Conservation (phyloP, 352 stramenopile genomes). For the Pythium rhizo-oryzae region DNA sequence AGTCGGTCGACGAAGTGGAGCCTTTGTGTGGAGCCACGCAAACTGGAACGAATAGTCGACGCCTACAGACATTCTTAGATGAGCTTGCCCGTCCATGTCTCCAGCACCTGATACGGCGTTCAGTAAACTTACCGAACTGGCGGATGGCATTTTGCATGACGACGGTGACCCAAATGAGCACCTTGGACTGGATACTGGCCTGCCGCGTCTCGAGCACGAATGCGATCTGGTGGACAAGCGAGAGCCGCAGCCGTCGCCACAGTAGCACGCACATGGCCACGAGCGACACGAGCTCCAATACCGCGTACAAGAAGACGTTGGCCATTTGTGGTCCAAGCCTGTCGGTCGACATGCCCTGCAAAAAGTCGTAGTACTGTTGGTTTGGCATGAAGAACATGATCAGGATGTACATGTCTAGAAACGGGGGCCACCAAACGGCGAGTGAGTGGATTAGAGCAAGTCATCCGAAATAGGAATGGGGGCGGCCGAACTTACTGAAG, state of each 20-base stretch:
- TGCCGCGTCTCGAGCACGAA: constrained; percentile 42
- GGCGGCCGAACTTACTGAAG: constrained; percentile 12
- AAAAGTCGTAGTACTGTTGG: constrained; percentile 29
- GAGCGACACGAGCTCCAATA: constrained; percentile 32
- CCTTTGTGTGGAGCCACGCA: neutral
- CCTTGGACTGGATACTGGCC: constrained; percentile 31
- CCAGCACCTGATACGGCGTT: too few species aligned
- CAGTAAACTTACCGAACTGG: neutral
- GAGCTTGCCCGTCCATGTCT: neutral
- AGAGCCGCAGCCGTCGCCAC: constrained; percentile 28
- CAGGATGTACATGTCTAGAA: constrained; percentile 32
- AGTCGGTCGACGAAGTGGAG: neutral
- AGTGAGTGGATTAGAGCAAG: neutral
- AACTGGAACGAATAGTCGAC: constrained; percentile 18
- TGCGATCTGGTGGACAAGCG: constrained; percentile 32
- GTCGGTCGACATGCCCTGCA: constrained; percentile 9
- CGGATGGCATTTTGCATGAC: constrained; percentile 3
- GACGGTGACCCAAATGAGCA: constrained; percentile 32
- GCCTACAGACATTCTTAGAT: neutral
- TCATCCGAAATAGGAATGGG: neutral
- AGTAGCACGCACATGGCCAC: constrained; percentile 27
- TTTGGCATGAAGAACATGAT: constrained; percentile 21
- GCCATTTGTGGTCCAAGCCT: constrained; percentile 13
- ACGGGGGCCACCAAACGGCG: constrained; percentile 10
- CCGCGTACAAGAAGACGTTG: constrained; percentile 29